A percentile compares a stretch with the other conserved stretches of the same genome.
Evolutionary conservation across 495 filamentous ascomycete genomes (phyloP).

Genomic region (Penicillium coffeae): DNA sequence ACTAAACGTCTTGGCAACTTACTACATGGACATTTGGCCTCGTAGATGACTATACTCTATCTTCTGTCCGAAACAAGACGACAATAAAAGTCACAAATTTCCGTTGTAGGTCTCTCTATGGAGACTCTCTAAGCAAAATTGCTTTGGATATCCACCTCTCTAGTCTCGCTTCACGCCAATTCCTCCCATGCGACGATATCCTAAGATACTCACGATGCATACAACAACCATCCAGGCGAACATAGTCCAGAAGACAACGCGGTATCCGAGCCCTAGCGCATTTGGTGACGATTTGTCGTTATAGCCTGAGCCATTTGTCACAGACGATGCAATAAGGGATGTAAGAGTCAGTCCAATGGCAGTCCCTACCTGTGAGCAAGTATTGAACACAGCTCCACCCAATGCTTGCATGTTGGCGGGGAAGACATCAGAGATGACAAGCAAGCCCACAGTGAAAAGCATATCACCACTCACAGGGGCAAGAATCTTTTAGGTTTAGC

Average conservation of each 20-base stretch:
- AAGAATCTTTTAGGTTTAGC: neutral
- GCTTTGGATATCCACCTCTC: no score
- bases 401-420: conserved; percentile 28
- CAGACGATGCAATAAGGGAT: conserved; percentile 4
- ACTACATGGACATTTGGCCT: no score
- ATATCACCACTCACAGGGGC: neutral
- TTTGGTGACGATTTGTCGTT: neutral
- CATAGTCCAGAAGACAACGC: conserved; percentile 9
- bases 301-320: neutral
- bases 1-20: no score
- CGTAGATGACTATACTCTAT: neutral
- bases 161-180: neutral
- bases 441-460: conserved; percentile 48
- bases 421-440: conserved; percentile 47
- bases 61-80: no score
- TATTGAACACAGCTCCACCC: conserved; percentile 60
- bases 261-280: conserved; percentile 2
- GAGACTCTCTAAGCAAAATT: no score
- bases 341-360: conserved; percentile 36
- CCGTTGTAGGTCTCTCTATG: no score
- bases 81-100: no score
- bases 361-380: conserved; percentile 52
- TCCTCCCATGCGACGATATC: neutral
- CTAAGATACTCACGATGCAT: neutral
- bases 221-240: conserved; percentile 6